phyloP scores from a whole-genome alignment of 2,329 filamentous ascomycete genomes.

The Aspergillus sp. region DNA sequence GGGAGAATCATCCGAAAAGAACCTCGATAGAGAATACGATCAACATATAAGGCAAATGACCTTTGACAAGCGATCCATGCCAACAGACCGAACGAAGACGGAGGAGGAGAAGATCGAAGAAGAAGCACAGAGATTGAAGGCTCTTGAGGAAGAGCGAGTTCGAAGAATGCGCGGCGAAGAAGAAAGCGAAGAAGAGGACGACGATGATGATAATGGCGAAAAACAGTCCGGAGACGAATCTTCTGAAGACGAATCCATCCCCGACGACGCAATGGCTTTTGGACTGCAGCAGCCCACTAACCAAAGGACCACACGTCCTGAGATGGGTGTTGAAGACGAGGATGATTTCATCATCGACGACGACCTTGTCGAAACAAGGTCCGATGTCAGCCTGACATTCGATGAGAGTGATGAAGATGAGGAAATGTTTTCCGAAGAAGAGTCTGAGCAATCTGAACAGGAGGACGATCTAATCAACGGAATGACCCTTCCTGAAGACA shows the following conservation, averaged over 20 bases:
- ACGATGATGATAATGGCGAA: conserved; percentile 42
- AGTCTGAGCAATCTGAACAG: conserved; percentile 48
- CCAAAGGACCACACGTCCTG: conserved; percentile 31
- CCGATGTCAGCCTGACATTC: conserved; percentile 44
- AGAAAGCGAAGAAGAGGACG: conserved; percentile 61
- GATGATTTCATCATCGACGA: conserved; percentile 92
- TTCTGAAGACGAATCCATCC: conserved; percentile 43
- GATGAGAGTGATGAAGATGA: conserved; percentile 45
- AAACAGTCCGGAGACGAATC: conserved; percentile 25
- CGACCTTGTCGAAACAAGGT: conserved; percentile 77
- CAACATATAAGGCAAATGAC: conserved; percentile 74
- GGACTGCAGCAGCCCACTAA: conserved; percentile 52
- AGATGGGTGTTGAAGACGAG: conserved; percentile 78
- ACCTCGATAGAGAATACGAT: conserved; percentile 85
- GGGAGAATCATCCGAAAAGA: conserved; percentile 57
- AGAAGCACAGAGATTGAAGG: conserved; percentile 69
- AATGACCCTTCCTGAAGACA: conserved; percentile 44
- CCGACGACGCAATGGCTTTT: conserved; percentile 58
- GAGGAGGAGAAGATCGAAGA: conserved; percentile 78
- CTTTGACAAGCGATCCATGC: conserved; percentile 77
- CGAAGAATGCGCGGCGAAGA: conserved; percentile 83
- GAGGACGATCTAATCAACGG: conserved; percentile 71
- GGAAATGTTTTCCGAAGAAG: conserved; percentile 53
- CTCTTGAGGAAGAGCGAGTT: conserved; percentile 76
- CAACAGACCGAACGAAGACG: conserved; percentile 84